Conservation (phyloP, 208 protist genomes). For the Trypanosoma lewisi region DNA sequence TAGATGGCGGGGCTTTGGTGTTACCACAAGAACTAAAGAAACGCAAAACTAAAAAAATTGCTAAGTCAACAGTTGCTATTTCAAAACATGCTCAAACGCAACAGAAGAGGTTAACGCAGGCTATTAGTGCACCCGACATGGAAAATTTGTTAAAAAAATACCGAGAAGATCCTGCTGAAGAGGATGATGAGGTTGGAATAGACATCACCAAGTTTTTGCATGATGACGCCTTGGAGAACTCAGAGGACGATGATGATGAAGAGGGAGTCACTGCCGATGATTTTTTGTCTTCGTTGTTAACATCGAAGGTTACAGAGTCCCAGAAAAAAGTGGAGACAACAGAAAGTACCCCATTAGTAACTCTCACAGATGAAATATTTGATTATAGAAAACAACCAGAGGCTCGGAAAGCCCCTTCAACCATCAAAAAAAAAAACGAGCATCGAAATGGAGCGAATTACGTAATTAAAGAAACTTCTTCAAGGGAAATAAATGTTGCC, state of each 20-base stretch:
- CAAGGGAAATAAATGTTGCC: conserved; percentile 27
- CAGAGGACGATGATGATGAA: conserved; percentile 38
- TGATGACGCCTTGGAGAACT: conserved; percentile 29
- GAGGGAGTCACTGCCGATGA: conserved; percentile 17
- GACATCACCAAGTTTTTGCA: conserved; percentile 54
- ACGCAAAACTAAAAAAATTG: conserved; percentile 21
- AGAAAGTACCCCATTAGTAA: conserved; percentile 10
- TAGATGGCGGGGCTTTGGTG: conserved; percentile 6
- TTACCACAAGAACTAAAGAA: conserved; percentile 31
- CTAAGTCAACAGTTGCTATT: conserved; percentile 2
- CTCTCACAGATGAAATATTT: conserved; percentile 30
- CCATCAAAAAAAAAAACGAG: conserved; percentile 5
- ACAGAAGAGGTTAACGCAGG: conserved; percentile 67
- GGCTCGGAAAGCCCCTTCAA: neutral
- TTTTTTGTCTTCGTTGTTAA: conserved; percentile 25
- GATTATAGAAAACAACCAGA: conserved; percentile 18
- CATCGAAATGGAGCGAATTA: conserved; percentile 22
- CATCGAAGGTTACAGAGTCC: neutral
- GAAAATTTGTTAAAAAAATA: conserved; percentile 57
- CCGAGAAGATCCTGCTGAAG: conserved; percentile 24
- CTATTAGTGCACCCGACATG: conserved; percentile 69
- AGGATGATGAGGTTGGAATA: conserved; percentile 45
- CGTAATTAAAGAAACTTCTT: conserved; percentile 22
- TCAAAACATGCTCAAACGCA: conserved; percentile 36
- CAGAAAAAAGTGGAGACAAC: neutral